Evolutionary conservation across 2,329 filamentous ascomycete genomes (phyloP), one percentile per base, ranked within the genome.

Genomic region (Periconia sp.): DNA sequence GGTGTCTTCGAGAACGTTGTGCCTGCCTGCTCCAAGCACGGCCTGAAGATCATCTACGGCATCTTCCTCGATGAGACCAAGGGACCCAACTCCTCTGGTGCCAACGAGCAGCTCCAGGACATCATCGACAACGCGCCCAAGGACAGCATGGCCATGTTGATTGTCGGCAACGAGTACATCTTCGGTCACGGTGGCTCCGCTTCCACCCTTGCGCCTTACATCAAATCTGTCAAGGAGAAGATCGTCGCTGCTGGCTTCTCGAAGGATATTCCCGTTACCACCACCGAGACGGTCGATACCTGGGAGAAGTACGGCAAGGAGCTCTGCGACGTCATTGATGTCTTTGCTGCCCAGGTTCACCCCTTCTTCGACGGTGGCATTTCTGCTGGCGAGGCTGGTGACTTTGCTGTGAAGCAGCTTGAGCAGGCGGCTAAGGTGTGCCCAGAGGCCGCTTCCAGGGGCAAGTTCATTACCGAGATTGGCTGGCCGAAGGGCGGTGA

Each of bases 121-220:
- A 87, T 96, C 70, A 78, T 82, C 71, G 76, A 82, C 69, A 61
- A 70, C 47, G 96, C 90, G 84, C 82, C 74, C 50, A 73, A 88
- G 71, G 79, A 84, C 49, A 81, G 88, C 36, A 86, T 96, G 56
- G 82, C 87, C 66, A 83, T 95, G 61, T 78, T 95, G 54, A 87
- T 94, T 22, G 82, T 95, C 56, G 92, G 90, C 73, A 97, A 97
- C 80, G 92, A 97, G 81, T 86, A 88, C 57, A 76, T 96, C 70
- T 88, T 89, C 79, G 84, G 87, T 76, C 80, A 81, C 50, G 85
- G 80, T 80, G 83, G 80, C 76, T 73, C 79, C 41, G 81, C 86
- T 24, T 38, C 36, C 11, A 74, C 86, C 61, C 87, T 97, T 41
- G 83, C 80, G 49, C 59, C 68, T 30, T 90, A 95, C 72, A 87